phyloP scores from a whole-genome alignment of 352 stramenopile genomes.

The Phytopythium oedochilum region DNA sequence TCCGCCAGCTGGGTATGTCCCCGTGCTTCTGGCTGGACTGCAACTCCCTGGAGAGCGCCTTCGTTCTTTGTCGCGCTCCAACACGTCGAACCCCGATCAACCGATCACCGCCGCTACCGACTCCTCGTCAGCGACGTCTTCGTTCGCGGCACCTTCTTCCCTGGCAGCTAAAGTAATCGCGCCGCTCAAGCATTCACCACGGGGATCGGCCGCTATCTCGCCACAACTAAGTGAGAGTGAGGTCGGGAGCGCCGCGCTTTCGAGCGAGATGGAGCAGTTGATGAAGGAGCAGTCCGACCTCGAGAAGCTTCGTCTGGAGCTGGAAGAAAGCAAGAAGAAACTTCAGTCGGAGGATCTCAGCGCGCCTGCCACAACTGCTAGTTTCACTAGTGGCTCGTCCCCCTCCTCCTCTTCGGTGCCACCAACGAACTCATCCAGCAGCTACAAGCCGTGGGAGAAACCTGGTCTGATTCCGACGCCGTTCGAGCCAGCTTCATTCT shows the following conservation, averaged over 20 bases:
- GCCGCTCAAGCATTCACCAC: conserved; percentile 18
- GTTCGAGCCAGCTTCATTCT: not conserved
- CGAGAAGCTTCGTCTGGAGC: conserved; percentile 42
- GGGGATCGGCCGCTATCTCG: not conserved
- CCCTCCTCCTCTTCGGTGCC: conserved; percentile 1
- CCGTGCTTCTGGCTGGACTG: conserved; percentile 42
- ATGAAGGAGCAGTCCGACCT: conserved; percentile 74
- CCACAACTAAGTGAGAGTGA: conserved; percentile 1
- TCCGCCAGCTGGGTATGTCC: conserved; percentile 33
- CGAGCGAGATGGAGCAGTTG: conserved; percentile 47
- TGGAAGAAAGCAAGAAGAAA: conserved; percentile 68
- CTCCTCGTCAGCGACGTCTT: not conserved
- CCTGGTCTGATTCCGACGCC: not conserved
- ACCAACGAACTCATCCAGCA: conserved; percentile 8
- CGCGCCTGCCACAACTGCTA: not conserved
- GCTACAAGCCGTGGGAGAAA: conserved; percentile 16
- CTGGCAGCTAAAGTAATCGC: conserved; percentile 37
- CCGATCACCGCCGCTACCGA: not conserved
- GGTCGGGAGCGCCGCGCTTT: conserved; percentile 13
- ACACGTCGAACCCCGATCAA: not conserved
- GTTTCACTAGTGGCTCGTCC: conserved; percentile 1
- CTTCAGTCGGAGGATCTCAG: conserved; percentile 31
- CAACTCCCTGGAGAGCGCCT: conserved; percentile 27
- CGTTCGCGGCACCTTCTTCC: conserved; percentile 9
- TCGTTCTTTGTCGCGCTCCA: conserved; percentile 18